Base-by-base conservation (phyloP, 2,329 filamentous ascomycete species). In the Neonectria punicea region DNA sequence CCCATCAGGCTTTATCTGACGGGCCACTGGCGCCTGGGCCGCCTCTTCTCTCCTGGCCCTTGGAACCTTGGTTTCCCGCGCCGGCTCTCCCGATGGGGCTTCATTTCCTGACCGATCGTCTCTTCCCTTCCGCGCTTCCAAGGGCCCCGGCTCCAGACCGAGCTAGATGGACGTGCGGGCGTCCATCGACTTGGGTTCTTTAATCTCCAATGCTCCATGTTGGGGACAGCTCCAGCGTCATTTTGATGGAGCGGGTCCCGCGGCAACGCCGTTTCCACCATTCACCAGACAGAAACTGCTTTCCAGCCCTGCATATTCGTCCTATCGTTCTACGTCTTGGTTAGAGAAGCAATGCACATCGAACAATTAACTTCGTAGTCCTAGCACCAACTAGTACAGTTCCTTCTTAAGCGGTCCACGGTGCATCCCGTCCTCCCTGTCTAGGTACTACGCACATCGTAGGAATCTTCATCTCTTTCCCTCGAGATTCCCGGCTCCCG, bases 181-280 rank as follows among this genome's bases (percentile, higher is more conserved):
- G 44, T 36, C 54, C 55, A 69, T 54, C 39, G 61, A 60, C 61
- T 57, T 69, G 67, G 62, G 47, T 44, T 58, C 44, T 57, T 57
- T 61, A 73, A 73, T 73, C 71, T 73, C 70, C 62, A 72, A 73
- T 73, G 72, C 70, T 73, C 70, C 62, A 72, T 47, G 51, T 68
- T 63, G 59, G 54, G 50, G 53, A 66, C 58, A 58, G 64, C 57
- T 65, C 64, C 66, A 67, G 64, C 51, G 60, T 73, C 70, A 73
- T 70, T 72, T 73, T 66, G 67, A 66, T 64, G 55, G 49, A 61
- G 70, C 70, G 70, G 70, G 70, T 70, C 70, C 61, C 46, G 60
- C 63, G 53, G 65, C 43, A 54, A 63, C 59, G 49, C 63, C 43
- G 59, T 61, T 62, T 63, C 67, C 67, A 63, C 69, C 69, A 69